Base-by-base conservation (phyloP, 1,284 basidiomycete species). In the Chondrostereum purpureum region DNA sequence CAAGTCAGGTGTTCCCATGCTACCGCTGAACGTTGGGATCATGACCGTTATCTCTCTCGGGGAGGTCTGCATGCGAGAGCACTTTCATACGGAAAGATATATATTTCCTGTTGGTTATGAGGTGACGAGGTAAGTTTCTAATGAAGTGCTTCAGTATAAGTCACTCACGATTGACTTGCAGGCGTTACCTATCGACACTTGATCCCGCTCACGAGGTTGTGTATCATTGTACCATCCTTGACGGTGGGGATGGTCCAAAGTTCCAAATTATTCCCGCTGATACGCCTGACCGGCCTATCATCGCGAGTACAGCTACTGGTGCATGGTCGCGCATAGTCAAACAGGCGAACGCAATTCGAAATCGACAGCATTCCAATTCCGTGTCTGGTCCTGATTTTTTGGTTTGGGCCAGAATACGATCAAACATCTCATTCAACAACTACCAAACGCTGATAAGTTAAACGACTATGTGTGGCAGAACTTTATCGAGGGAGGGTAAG, bases 361-460 rank as follows among this genome's bases (percentile, higher is more conserved):
- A 84, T 57, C 72, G 84, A 17, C 82, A 85, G 52, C 87, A 88
- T 56, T 84, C 80, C 35, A 89, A 89, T 59, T 86, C 83, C 6
- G 85, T 89, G 11, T 89, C 87, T 2, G 87, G 86, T 0, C 87
- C 86, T 8, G 87, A 89, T 63, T 88, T 89, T 89, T 87, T 57
- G 88, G 88, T 5, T 68, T 90, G 8, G 83, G 83, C 3, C 83
- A 88, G 62, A 88, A 88, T 57, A 83, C 83, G 6, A 88, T 90
- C 67, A 89, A 89, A 63, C 83, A 87, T 56, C 72, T 90, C 40
- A 86, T 90, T 18, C 87, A 90, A 61, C 80, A 88, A 60, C 68
- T 90, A 20, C 78, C 80, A 2, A 76, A 77, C 46, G 80, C 88
- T 11, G 74, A 82, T 58, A 68, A 75, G 43, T 60, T 88, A 47